Base-by-base conservation (phyloP, 176 grass and related monocot species). In the Lolium perenne region DNA sequence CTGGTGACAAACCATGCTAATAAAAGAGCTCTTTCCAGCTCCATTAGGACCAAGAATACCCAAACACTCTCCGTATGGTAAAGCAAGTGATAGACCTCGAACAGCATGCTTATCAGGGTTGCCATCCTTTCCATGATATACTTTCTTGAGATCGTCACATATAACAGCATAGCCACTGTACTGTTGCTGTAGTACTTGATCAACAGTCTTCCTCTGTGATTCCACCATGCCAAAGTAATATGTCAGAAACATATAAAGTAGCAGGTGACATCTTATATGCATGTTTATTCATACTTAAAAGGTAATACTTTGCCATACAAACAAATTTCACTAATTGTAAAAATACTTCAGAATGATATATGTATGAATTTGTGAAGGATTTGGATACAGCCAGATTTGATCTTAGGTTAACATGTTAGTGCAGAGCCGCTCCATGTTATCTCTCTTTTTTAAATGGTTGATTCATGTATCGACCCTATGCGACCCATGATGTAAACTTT, bases 41-140 rank as follows among this genome's bases (percentile, higher is more conserved):
- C 97, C 97, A 82, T 98, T 98, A 61, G 97, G 97, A 10, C 94
- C 97, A 81, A 98, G 97, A 84, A 98, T 95, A 26, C 97, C 97
- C 55, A 98, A 83, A 86, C 93, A 98, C 66, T 98, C 89, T 80
- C 97, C 97, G 41, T 95, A 88, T 38, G 97, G 86, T 54, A 98
- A 82, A 92, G 94, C 97, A 22, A 98, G 97, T 70, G 97, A 95
- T 82, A 98, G 86, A 60, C 94, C 97, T 70, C 82, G 85, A 84
- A 98, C 97, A 15, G 97, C 97, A 78, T 86, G 75, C 87, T 98
- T 98, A 86, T 94, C 90, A 69, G 91, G 88, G 79, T 95, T 98
- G 69, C 97, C 97, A 76, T 98, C 97, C 71, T 84, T 90, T 81
- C 93, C 94, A 77, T 89, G 86, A 73, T 98, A 98, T 38, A 98